Evolutionary conservation across 208 protist genomes (phyloP).

Genomic region (Leishmania major): DNA sequence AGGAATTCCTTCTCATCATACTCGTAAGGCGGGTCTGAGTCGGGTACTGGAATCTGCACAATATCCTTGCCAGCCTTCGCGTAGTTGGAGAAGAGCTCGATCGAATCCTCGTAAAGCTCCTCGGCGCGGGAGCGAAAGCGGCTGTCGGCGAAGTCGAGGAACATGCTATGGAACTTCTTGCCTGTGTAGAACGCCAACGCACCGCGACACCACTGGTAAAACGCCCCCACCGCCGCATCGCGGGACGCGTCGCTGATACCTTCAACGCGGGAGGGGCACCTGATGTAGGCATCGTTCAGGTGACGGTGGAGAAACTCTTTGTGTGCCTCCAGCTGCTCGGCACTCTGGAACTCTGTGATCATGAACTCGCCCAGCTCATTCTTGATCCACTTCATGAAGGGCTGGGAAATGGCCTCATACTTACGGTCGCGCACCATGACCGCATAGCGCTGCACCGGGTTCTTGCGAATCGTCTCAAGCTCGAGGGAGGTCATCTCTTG

Average conservation of each 20-base stretch:
- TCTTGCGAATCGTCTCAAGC: slow-evolving; percentile 86
- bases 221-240: slow-evolving; percentile 76
- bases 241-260: slow-evolving; percentile 62
- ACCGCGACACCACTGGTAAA: slow-evolving; percentile 88
- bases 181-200: slow-evolving; percentile 80
- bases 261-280: slow-evolving; percentile 67
- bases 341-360: slow-evolving; percentile 58
- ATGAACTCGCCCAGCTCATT: slow-evolving; percentile 81
- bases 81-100: slow-evolving; percentile 85
- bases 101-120: slow-evolving; percentile 82
- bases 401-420: slow-evolving; percentile 76
- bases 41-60: slow-evolving; percentile 87
- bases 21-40: slow-evolving; percentile 81
- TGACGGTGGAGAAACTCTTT: slow-evolving; percentile 72
- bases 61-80: slow-evolving; percentile 73
- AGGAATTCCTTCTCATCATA: slow-evolving; percentile 91
- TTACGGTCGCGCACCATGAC: slow-evolving; percentile 80
- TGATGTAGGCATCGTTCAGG: slow-evolving; percentile 66
- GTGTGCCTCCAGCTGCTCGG: slow-evolving; percentile 84
- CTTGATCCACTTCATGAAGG: slow-evolving; percentile 87
- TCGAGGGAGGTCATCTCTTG: slow-evolving; percentile 90
- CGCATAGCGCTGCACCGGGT: slow-evolving; percentile 83
- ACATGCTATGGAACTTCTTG: slow-evolving; percentile 69
- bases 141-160: slow-evolving; percentile 75
- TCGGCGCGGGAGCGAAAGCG: slow-evolving; percentile 80